Base-by-base conservation (phyloP, 2,329 filamentous ascomycete species). In the Diaporthe capsici region DNA sequence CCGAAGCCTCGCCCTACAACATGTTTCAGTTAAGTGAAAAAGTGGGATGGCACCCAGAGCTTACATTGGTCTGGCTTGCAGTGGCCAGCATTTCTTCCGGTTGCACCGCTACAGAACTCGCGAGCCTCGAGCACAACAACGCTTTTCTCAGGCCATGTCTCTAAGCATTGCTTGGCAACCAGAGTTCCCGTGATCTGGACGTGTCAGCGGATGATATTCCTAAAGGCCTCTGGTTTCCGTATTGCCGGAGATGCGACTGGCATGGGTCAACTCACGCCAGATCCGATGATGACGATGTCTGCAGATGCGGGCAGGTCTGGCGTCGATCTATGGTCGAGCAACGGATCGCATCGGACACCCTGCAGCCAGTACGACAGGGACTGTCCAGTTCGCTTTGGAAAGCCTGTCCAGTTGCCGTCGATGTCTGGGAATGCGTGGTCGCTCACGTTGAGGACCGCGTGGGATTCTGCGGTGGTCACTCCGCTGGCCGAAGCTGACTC, bases 51-150 rank as follows among this genome's bases (percentile, higher is more conserved):
- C 2, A 5, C 0, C 4, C 12, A 10, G 17, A 8, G 3, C 65
- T 53, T 0, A 68, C 70, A 73, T 39, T 73, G 71, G 7, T 73
- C 71, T 31, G 71, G 71, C 25, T 73, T 73, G 57, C 65, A 68
- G 15, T 68, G 65, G 7, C 65, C 65, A 4, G 72, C 72, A 55
- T 75, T 75, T 2, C 77, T 39, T 5, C 77, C 77, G 39, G 77
- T 78, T 5, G 77, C 77, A n/a, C 77, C 76, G 8, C 63, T 72
- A 31, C 77, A 78, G 55, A 78, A 77, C 39, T 78, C 77, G 5
- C 77, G 76, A 6, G 77, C 76, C 73, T 78, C 77, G 17, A 78
- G 73, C 12, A 78, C 76, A 8, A 78, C 76, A n/a, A 77, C 73
- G 47, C 47, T 76, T 49, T 77, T 73, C 3, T 77, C 75, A 2